Conservation (phyloP, 192 early-diverging fungal genomes). For the Thamnidium elegans region DNA sequence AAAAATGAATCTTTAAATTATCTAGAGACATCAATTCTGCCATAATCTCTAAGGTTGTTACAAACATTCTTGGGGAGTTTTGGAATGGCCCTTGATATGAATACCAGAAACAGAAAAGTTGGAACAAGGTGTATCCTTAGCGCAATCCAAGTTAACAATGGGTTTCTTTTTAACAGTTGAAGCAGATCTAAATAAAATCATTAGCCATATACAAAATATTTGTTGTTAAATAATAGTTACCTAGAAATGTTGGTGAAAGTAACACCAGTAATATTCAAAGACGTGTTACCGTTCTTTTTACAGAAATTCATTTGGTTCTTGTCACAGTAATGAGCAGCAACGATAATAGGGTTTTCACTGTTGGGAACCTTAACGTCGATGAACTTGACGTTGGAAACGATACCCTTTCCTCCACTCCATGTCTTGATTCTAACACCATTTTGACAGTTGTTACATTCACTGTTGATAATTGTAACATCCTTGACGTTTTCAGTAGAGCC, state of each 20-base stretch:
- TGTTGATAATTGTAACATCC: conserved; percentile 34
- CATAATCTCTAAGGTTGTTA: conserved; percentile 10
- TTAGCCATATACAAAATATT: not conserved
- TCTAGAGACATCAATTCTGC: conserved; percentile 16
- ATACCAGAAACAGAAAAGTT: conserved; percentile 17
- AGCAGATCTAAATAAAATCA: not conserved
- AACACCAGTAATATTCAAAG: conserved; percentile 39
- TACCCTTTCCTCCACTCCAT: conserved; percentile 38
- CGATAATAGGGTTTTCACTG: conserved; percentile 37
- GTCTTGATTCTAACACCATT: conserved; percentile 56
- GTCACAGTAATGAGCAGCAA: conserved; percentile 48
- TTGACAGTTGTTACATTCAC: conserved; percentile 30
- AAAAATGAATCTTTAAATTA: not conserved
- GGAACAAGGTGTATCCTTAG: conserved; percentile 15
- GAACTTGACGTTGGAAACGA: conserved; percentile 46
- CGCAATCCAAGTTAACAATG: conserved; percentile 17
- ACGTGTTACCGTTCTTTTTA: conserved; percentile 27
- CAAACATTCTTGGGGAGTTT: conserved; percentile 27
- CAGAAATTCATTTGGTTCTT: conserved; percentile 38
- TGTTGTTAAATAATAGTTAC: conserved; percentile 8
- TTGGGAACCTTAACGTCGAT: conserved; percentile 35
- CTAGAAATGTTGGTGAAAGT: conserved; percentile 40
- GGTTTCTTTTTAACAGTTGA: conserved; percentile 1
- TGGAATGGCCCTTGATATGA: conserved; percentile 5
- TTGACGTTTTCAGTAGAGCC: conserved; percentile 32